Evolutionary conservation across 2,329 filamentous ascomycete genomes (phyloP).

Genomic region (Neurospora sp.): DNA sequence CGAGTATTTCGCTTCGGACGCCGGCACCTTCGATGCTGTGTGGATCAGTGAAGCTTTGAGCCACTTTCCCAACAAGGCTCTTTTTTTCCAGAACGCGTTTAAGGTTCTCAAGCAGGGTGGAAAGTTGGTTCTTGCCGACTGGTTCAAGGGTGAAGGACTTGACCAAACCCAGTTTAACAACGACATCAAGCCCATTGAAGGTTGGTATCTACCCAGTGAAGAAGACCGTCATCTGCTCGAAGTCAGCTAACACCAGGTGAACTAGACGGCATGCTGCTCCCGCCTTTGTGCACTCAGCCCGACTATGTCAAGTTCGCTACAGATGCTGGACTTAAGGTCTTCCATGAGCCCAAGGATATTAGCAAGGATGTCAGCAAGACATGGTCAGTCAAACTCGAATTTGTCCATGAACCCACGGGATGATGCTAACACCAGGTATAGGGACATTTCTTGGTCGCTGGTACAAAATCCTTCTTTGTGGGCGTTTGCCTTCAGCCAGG

Average conservation of each 20-base stretch:
- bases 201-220: slow-evolving; percentile 19
- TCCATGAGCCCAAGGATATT: slow-evolving; percentile 43
- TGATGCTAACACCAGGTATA: slow-evolving; percentile 19
- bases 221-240: neutral
- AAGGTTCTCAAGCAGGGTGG: slow-evolving; percentile 38
- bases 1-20: slow-evolving; percentile 33
- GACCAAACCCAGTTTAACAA: slow-evolving; percentile 32
- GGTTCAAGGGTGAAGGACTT: slow-evolving; percentile 46
- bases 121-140: slow-evolving; percentile 49
- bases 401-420: neutral
- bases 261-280: slow-evolving; percentile 50
- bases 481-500: slow-evolving; percentile 51
- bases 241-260: neutral
- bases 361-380: slow-evolving; percentile 49
- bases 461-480: slow-evolving; percentile 51
- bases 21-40: slow-evolving; percentile 40
- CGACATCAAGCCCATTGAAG: slow-evolving; percentile 52
- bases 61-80: slow-evolving; percentile 48
- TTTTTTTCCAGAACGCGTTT: slow-evolving; percentile 46
- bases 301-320: slow-evolving; percentile 42
- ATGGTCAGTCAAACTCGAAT: slow-evolving; percentile 33
- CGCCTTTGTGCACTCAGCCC: slow-evolving; percentile 43
- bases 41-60: slow-evolving; percentile 55
- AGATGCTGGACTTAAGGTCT: slow-evolving; percentile 35
- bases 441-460: slow-evolving; percentile 54